Base-by-base conservation (phyloP, 495 filamentous ascomycete species). In the Aspergillus egyptiacus region DNA sequence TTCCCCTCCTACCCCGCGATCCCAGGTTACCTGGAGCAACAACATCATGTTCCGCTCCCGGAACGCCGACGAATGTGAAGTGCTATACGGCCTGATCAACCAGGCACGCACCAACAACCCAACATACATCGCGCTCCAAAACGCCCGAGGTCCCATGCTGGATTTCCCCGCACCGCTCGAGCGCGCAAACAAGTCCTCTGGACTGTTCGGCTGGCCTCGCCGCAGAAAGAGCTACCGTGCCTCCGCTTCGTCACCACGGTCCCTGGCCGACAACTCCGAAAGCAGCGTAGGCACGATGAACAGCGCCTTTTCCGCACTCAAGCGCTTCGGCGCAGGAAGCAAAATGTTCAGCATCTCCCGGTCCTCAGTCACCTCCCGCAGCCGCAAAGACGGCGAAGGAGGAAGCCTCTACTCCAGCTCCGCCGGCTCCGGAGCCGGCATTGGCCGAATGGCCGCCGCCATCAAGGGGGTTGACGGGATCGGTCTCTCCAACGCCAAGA, bases 1-100 rank as follows among this genome's bases (percentile, higher is more conserved):
- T 35, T 95, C 90, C 9, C 82, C 84, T 15, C 84, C 83, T 11
- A 88, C 82, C 13, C 59, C 80, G 5, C 81, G 82, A 25, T 89
- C 86, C 2, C 79, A 80, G 48, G 74, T 89, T 27, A 79, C 77
- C n/a, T 74, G 80, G 38, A 81, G 81, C 53, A 83, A 78, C 51
- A 89, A 87, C 58, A 82, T 89, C 51, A 88, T 91, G 76, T 90
- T 96, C 72, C 87, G 94, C n/a, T 87, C 87, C 6, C 76, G 84
- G 20, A 83, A 76, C 28, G 72, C 81, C 2, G 73, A 79, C 44
- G 93, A 96, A 48, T 94, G 89, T 56, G 82, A 87, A 44, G 73
- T 71, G 6, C 74, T 97, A 11, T 97, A 95, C 65, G 74, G 74
- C 46, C 75, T 90, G 14, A 89, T 96, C 47, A 93, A 96, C 44